Evolutionary conservation across 371 early-diverging fungal species (phyloP).

Genomic region (Mucor lusitanicus): DNA sequence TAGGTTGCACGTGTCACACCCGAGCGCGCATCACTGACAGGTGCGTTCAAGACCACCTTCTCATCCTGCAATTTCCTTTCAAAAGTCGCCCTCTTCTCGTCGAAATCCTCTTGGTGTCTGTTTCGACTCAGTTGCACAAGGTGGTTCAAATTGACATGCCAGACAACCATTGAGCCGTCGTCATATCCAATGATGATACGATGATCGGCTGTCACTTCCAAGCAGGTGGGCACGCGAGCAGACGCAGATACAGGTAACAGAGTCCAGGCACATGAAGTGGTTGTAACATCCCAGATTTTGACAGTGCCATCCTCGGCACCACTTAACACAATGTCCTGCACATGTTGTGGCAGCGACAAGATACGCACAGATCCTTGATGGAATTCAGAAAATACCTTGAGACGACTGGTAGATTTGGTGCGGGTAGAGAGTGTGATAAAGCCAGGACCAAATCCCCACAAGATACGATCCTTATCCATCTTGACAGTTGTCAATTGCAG

Average conservation of each 20-base stretch:
- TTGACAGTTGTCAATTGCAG: slow-evolving; percentile 28
- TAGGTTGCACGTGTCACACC: slow-evolving; percentile 32
- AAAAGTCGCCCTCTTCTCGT: not conserved
- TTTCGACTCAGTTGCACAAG: slow-evolving; percentile 13
- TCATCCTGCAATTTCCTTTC: slow-evolving; percentile 2
- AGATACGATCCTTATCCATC: slow-evolving; percentile 45
- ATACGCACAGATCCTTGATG: slow-evolving; percentile 44
- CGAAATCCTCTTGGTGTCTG: slow-evolving; percentile 1
- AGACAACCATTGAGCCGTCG: slow-evolving; percentile 42
- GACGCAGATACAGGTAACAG: slow-evolving; percentile 24
- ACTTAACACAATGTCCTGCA: slow-evolving; percentile 37
- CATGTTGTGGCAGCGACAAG: slow-evolving; percentile 27
- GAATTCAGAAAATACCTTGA: slow-evolving; percentile 41
- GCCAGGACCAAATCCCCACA: slow-evolving; percentile 49
- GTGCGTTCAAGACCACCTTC: slow-evolving; percentile 23
- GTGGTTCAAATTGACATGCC: slow-evolving; percentile 35
- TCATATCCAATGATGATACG: slow-evolving; percentile 41
- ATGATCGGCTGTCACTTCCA: slow-evolving; percentile 28
- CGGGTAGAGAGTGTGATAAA: slow-evolving; percentile 39
- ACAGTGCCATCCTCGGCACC: slow-evolving; percentile 46
- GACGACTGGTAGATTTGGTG: slow-evolving; percentile 28
- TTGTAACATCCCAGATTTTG: slow-evolving; percentile 42
- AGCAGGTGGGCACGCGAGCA: slow-evolving; percentile 19
- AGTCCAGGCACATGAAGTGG: slow-evolving; percentile 27
- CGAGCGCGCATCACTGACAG: not conserved